phyloP scores from a whole-genome alignment of 257 asterid species.

The Lycium barbarum region DNA sequence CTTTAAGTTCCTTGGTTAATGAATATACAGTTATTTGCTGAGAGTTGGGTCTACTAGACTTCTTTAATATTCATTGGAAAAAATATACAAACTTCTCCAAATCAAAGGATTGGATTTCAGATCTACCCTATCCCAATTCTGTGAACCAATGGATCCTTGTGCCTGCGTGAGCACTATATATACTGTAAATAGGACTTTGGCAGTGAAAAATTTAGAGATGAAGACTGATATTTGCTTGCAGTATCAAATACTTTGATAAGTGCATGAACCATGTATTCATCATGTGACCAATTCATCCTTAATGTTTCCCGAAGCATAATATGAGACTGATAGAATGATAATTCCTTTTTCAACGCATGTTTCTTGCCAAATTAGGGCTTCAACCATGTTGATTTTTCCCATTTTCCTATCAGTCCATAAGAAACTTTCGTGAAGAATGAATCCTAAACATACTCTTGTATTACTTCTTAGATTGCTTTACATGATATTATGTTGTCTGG shows the following conservation, averaged over 20 bases:
- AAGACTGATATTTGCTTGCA: background rate
- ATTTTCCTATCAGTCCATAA: background rate
- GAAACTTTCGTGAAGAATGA: conserved; percentile 1
- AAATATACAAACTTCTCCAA: background rate
- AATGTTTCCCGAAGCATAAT: background rate
- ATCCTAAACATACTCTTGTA: background rate
- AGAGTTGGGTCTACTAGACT: background rate
- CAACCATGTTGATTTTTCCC: background rate
- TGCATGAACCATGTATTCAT: background rate
- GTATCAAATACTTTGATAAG: background rate
- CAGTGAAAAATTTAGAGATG: conserved; percentile 3
- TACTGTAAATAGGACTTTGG: conserved; percentile 8
- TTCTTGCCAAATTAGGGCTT: conserved; percentile 26
- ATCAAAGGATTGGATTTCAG: background rate
- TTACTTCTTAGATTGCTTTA: conserved; percentile 13
- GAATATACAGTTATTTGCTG: background rate
- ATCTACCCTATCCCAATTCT: background rate
- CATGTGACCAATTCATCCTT: conserved; percentile 3
- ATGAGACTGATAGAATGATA: conserved; percentile 2
- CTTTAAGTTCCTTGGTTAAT: background rate
- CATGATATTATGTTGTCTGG: background rate
- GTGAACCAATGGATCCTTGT: background rate
- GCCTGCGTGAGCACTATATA: background rate
- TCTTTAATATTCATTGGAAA: conserved; percentile 20
- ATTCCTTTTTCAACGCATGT: background rate